These are phyloP conservation scores for Cutaneotrichosporon sp. DNA, from an alignment of 1,284 basidiomycete genomes.

Conservation along the genomic window DNA sequence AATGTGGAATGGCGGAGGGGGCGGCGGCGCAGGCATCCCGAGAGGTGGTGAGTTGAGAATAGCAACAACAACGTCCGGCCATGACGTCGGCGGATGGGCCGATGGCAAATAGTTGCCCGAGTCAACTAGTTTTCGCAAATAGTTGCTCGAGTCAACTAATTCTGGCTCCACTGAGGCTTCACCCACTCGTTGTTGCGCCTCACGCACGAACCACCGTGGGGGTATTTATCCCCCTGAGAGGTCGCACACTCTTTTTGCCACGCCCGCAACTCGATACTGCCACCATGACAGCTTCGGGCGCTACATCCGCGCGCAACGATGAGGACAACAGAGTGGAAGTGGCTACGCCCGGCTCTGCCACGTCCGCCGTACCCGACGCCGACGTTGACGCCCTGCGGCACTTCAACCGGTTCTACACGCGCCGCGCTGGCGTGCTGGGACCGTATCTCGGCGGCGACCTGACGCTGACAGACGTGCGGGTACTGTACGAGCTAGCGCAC, in stretches of 20 bases:
- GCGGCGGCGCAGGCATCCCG: constrained; percentile 7
- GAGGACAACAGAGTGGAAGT: background rate
- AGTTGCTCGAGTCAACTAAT: no score
- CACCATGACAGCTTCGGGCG: no score
- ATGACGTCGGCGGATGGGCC: background rate
- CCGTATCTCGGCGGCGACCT: constrained; percentile 8
- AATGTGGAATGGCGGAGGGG: constrained; percentile 62
- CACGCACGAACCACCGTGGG: no score
- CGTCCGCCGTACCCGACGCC: background rate
- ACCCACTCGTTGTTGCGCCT: no score
- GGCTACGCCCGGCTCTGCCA: no score
- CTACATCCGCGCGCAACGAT: no score
- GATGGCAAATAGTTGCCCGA: background rate
- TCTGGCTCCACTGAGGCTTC: no score
- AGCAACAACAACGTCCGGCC: no score
- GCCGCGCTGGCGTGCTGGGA: constrained; percentile 8
- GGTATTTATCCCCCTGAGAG: no score
- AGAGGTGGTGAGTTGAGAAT: background rate
- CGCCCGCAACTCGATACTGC: no score
- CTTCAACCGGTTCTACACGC: constrained; percentile 22
- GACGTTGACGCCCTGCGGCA: constrained; percentile 13
- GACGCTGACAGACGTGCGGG: constrained; percentile 13
- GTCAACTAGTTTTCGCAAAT: background rate
- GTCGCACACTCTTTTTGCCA: no score
- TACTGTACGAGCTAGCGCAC: constrained; percentile 16